Evolutionary conservation across 768 basidiomycete species (phyloP), one percentile per base, ranked within the genome.

Genomic region (Boletus eberwhitei): DNA sequence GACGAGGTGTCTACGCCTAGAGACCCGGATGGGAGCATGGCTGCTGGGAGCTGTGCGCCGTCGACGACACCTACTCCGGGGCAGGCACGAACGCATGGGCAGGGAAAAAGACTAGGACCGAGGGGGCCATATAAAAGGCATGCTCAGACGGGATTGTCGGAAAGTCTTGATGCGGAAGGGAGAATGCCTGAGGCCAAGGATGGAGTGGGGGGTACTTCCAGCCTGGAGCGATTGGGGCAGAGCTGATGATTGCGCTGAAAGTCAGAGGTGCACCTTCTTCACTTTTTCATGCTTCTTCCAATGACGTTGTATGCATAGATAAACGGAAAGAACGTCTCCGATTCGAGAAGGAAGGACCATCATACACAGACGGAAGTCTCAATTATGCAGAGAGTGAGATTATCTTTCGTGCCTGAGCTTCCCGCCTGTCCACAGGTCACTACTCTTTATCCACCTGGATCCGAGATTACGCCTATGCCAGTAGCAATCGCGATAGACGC

Each of bases 121-220:
- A 74, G 83, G 52, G 82, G 77, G 2, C 80, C 81, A 2, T 79
- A 82, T 60, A 81, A 80, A 71, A 84, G 79, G 56, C 68, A 74
- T 47, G 42, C 77, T 29, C 74, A 82, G 62, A 48, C 67, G 39
- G 41, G 39, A 5, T 48, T 77, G 16, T 71, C 73, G 0, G 79
- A 81, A 38, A 76, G 75, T n/a, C 64, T 89, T 16, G 87, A 90
- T 63, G 68, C 79, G 0, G 87, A 88, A 45, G 88, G 89, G 2
- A 77, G 84, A 29, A 75, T 91, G 43, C 90, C 90, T 34, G 88
- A 90, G 9, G 82, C 83, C 39, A 85, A 83, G 61, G 88, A 90
- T 58, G 90, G 88, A 4, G 71, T 91, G 0, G 87, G 84, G n/a
- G 0, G 77, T 78, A 3, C 90, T 90, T 64, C 87, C 87, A 0